Conservation (phyloP, 805 yeast genomes). For the Torulaspora gathmanii region DNA sequence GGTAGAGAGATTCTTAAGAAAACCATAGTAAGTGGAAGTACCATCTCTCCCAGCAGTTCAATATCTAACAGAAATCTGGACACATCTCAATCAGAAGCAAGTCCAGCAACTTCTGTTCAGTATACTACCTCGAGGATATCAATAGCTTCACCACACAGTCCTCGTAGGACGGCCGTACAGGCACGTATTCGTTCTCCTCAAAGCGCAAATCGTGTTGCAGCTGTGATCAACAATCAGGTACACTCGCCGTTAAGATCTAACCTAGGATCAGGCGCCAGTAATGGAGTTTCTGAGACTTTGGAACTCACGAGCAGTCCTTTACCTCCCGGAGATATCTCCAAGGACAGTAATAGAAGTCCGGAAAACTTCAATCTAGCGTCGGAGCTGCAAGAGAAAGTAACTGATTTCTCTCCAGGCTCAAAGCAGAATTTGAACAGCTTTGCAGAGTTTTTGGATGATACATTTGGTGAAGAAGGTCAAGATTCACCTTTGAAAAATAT, state of each 20-base stretch:
- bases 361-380: background rate
- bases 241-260: conserved; percentile 32
- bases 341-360: conserved; percentile 7
- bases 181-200: conserved; percentile 23
- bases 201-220: conserved; percentile 30
- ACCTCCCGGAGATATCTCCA: conserved; percentile 4
- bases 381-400: conserved; percentile 1
- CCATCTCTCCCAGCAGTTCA: conserved; percentile 7
- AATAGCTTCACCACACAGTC: conserved; percentile 31
- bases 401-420: conserved; percentile 31
- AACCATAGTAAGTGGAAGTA: background rate
- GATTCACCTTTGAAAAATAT: conserved; percentile 3
- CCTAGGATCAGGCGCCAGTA: conserved; percentile 4
- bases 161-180: conserved; percentile 11
- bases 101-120: conserved; percentile 36
- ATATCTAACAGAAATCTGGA: conserved; percentile 2
- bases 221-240: conserved; percentile 33
- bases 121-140: conserved; percentile 37
- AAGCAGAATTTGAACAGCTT: conserved; percentile 28
- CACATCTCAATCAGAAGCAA: conserved; percentile 12
- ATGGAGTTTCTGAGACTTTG: background rate
- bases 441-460: conserved; percentile 26
- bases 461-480: conserved; percentile 20
- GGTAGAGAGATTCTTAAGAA: background rate
- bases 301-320: conserved; percentile 3